A percentile compares a stretch with the other conserved stretches of the same genome.
These are phyloP conservation scores for Adiantum capillusveneris DNA, from an alignment of 75 land plant species.

Conservation along the genomic window DNA sequence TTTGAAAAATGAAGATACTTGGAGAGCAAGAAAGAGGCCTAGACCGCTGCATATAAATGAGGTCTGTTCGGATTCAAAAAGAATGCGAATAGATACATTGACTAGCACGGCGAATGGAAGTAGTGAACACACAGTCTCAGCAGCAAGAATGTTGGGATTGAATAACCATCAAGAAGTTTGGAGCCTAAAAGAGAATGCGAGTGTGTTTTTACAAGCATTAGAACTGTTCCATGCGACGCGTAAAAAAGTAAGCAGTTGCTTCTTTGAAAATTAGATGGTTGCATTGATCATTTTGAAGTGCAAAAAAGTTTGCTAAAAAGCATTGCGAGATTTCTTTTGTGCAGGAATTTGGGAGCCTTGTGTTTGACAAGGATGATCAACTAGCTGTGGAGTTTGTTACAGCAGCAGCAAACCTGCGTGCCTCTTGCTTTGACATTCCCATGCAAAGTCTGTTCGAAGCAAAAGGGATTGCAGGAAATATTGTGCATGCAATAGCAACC, in stretches of 20 bases:
- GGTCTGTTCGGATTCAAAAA: constrained; percentile 10
- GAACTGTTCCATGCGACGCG: constrained; percentile 54
- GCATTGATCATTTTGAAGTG: background rate
- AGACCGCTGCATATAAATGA: constrained; percentile 59
- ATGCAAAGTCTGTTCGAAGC: constrained; percentile 93
- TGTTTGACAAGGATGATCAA: constrained; percentile 97
- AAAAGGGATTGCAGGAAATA: constrained; percentile 99
- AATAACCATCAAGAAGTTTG: constrained; percentile 91
- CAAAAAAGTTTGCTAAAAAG: background rate
- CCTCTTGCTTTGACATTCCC: constrained; percentile 92
- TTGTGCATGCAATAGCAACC: constrained; percentile 99
- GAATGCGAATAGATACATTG: background rate
- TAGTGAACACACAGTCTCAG: constrained; percentile 10
- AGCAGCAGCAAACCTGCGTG: constrained; percentile 95
- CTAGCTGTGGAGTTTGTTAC: constrained; percentile 98
- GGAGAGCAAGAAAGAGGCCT: constrained; percentile 80
- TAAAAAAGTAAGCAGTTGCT: constrained; percentile 44
- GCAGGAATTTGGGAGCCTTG: constrained; percentile 83
- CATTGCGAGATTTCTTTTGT: background rate
- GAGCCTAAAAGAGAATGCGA: constrained; percentile 73
- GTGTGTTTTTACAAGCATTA: constrained; percentile 70
- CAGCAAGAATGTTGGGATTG: constrained; percentile 42
- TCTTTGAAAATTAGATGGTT: background rate
- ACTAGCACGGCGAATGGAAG: background rate
- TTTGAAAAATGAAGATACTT: constrained; percentile 78